phyloP scores from a whole-genome alignment of 73 alveolate genomes.

The Paramecium primaurelia region DNA sequence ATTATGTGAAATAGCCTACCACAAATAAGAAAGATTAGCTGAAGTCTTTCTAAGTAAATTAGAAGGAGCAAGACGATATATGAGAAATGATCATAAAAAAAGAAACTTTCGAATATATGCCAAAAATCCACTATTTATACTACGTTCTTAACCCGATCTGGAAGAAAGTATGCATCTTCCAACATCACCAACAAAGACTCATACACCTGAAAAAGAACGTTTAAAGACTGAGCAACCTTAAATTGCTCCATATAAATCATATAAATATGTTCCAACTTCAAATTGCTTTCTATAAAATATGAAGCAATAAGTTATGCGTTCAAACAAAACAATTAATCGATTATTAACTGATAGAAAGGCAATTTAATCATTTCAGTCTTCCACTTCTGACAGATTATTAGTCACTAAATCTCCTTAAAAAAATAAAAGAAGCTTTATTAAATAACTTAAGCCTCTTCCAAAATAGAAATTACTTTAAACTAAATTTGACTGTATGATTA shows the following conservation, averaged over 20 bases:
- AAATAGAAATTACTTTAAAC: neutral
- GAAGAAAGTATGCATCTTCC: neutral
- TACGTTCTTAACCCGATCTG: neutral
- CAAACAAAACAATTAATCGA: neutral
- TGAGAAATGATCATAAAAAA: neutral
- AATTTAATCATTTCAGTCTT: neutral
- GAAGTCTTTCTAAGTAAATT: neutral
- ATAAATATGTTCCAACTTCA: neutral
- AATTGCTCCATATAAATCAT: neutral
- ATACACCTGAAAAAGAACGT: neutral
- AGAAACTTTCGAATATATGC: neutral
- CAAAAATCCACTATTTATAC: neutral
- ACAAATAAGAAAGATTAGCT: slow-evolving; percentile 3
- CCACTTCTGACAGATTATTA: neutral
- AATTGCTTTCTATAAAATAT: neutral
- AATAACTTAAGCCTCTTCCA: neutral
- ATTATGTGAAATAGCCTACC: neutral
- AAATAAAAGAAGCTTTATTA: neutral
- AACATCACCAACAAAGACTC: neutral
- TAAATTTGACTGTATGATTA: neutral
- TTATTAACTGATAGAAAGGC: neutral
- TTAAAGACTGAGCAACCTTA: slow-evolving; percentile 5
- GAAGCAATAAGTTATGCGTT: neutral
- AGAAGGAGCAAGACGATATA: neutral
- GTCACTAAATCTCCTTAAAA: neutral